Base-by-base conservation (phyloP, 441 rosid genomes). In the Iberis amara region DNA sequence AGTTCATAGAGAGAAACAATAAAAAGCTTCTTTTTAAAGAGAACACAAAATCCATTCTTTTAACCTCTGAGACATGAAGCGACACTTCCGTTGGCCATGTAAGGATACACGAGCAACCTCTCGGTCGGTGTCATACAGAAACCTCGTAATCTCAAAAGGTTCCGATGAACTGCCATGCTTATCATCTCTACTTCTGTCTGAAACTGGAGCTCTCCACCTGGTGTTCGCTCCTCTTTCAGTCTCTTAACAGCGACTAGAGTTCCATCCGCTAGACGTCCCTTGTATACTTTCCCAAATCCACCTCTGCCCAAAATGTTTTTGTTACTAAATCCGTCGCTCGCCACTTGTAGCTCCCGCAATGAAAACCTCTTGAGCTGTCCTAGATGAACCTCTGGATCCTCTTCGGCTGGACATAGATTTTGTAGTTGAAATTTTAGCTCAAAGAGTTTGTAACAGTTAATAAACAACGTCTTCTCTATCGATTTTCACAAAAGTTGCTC, bases 51-150 rank as follows among this genome's bases (percentile, higher is more conserved):
- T n/a, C n/a, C n/a, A n/a, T n/a, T n/a, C n/a, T 18, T 18, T 18
- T 18, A 18, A 86, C 97, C 97, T 75, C 97, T 73, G 58, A 89
- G 74, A 66, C 95, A 86, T n/a, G 97, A 89, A 15, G 97, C 97
- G 9, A 89, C 97, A 53, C 97, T 89, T 72, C 97, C 97, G 44
- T 89, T 89, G 39, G 95, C 97, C 95, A 89, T 89, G 79, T 81
- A 89, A 23, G 97, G 97, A 68, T 89, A 89, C 47, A 89, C 97
- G 62, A 89, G 95, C 52, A 89, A 61, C 23, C 92, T 69, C 62
- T 89, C 95, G 0, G 95, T 85, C 7, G 96, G 96, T 11, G 96
- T 89, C 97, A 89, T 89, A 63, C 97, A 89, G 70, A 89, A 89
- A 11, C 97, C 94, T 46, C 86, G 86, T 41, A 89, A 64, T 13